Base-by-base conservation (phyloP, 2,329 filamentous ascomycete species). In the Nemania serpens region DNA sequence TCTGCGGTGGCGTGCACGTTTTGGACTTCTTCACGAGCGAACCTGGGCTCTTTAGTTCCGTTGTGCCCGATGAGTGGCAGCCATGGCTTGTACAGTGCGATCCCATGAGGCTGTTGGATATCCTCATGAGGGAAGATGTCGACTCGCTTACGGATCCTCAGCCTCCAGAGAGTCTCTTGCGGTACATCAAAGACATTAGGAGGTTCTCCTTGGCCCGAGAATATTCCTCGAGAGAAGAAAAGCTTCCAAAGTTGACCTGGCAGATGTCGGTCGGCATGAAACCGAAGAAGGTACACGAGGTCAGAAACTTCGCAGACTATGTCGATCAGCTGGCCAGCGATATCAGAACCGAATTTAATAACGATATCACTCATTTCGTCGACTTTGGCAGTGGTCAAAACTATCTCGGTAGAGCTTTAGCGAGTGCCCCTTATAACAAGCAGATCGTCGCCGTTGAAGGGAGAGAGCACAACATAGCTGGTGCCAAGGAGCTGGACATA, bases 351-450 rank as follows among this genome's bases (percentile, higher is more conserved):
- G 78, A 84, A 1, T 83, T 88, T 43, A 78, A 80, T 0, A 76
- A 80, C 49, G 76, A 82, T 13, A 88, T 97, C 62, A 91, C 92
- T 0, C 93, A 98, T 77, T 87, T 97, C 60, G 89, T 98, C 50
- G 95, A 99, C 76, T 97, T 98, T 75, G 95, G 95, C 29, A 97
- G 93, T 55, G 95, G 95, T 0, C 94, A 98, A 75, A 98, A 97
- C 72, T 99, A 99, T 71, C 86, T 99, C 3, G 94, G 95, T 0
- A 85, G 95, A 47, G 90, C 91, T 1, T 81, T 99, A 59, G 94
- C 94, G 13, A 92, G 89, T 63, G 82, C 88, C 55, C 93, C 93
- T 0, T 97, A 96, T 77, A 91, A 93, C 70, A 88, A 88, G 69
- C 87, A 93, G 66, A 90, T 98, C 45, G 87, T 98, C 56, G 95